A percentile compares a stretch with the other conserved stretches of the same genome.
Conservation (phyloP, 2,329 filamentous ascomycete genomes). For the Colletotrichum sp. region DNA sequence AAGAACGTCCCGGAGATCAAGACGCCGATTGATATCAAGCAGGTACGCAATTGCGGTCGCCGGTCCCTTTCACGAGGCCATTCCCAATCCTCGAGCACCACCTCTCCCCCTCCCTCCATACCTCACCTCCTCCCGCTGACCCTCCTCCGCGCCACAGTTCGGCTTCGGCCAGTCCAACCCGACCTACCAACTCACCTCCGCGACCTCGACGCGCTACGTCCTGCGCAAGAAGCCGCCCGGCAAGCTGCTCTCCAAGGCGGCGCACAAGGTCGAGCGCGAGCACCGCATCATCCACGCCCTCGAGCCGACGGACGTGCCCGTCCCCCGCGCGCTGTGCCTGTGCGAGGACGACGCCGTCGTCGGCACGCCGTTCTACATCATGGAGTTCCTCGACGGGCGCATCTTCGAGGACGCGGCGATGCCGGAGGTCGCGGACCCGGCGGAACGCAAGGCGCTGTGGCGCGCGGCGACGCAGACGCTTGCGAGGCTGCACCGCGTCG, state of each 20-base stretch:
- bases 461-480: constrained; percentile 82
- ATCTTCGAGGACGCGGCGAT: constrained; percentile 91
- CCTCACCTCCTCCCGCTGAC: not conserved
- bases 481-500: constrained; percentile 82
- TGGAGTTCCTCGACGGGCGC: constrained; percentile 93
- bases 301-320: constrained; percentile 78
- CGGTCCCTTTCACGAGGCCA: not conserved
- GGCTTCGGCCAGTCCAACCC: constrained; percentile 98
- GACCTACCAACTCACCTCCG: constrained; percentile 87
- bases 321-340: constrained; percentile 82
- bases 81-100: not conserved
- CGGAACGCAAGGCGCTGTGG: constrained; percentile 83
- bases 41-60: constrained; percentile 59
- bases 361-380: constrained; percentile 95
- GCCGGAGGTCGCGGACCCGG: constrained; percentile 68
- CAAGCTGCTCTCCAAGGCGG: constrained; percentile 87
- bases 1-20: constrained; percentile 83
- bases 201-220: constrained; percentile 76
- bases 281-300: constrained; percentile 89
- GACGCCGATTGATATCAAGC: constrained; percentile 84
- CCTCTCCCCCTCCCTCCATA: not conserved
- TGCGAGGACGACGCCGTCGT: constrained; percentile 84
- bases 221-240: constrained; percentile 99
- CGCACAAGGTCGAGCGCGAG: constrained; percentile 96
- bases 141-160: constrained; percentile 62